Conservation (phyloP, 768 basidiomycete genomes). For the Lactarius tabidus region DNA sequence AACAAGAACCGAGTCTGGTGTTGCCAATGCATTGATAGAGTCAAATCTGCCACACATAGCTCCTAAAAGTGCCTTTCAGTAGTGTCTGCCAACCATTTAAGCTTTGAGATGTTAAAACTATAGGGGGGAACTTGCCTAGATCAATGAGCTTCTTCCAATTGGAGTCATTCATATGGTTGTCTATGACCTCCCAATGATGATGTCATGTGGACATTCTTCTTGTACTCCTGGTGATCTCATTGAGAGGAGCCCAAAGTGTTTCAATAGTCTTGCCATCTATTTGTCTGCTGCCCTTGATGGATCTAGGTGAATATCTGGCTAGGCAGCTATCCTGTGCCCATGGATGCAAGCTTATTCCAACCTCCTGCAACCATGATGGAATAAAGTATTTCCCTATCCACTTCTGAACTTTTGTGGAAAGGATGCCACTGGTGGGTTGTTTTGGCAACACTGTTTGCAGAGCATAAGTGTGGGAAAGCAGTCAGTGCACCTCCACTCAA, state of each 20-base stretch:
- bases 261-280: slow-evolving; percentile 13
- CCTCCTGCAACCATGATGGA: slow-evolving; percentile 4
- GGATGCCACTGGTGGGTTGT: not conserved
- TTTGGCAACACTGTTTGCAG: slow-evolving; percentile 1
- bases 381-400: slow-evolving; percentile 1
- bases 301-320: slow-evolving; percentile 1
- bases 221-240: no score
- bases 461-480: not conserved
- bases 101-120: not conserved
- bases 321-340: slow-evolving; percentile 10
- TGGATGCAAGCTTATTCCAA: slow-evolving; percentile 4
- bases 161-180: no score
- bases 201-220: slow-evolving; percentile 1
- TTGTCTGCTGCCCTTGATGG: not conserved
- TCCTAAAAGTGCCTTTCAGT: not conserved
- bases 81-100: not conserved
- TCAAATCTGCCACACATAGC: no score
- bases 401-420: slow-evolving; percentile 2
- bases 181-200: no score
- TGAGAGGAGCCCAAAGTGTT: no score
- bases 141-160: no score
- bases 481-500: not conserved
- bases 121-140: not conserved
- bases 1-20: no score
- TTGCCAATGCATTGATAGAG: no score